These are phyloP conservation scores for Sisymbrium altissimum DNA, from an alignment of 345 rosid genomes.

Conservation along the genomic window DNA sequence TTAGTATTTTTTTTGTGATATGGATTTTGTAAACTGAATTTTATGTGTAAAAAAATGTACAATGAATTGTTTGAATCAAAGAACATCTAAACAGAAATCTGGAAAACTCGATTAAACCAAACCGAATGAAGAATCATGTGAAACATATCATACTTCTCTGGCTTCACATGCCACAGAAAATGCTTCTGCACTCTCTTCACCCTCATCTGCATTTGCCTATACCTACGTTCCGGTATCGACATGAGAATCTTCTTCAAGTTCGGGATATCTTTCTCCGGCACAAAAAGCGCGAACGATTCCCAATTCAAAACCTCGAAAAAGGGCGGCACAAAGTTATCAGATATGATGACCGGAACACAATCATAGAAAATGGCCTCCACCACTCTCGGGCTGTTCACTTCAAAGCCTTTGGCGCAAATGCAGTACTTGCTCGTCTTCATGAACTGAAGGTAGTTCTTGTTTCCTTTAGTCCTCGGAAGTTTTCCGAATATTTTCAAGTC, in stretches of 20 bases:
- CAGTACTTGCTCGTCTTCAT: constrained; percentile 96
- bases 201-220: constrained; percentile 60
- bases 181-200: constrained; percentile 83
- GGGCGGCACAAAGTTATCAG: constrained; percentile 88
- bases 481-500: constrained; percentile 76
- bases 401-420: constrained; percentile 84
- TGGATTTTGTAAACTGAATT: neutral
- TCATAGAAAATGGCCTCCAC: constrained; percentile 89
- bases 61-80: constrained; percentile 1
- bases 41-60: constrained; percentile 13
- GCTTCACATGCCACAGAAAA: constrained; percentile 83
- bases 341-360: constrained; percentile 87
- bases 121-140: constrained; percentile 93
- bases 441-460: constrained; percentile 57
- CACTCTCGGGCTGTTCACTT: constrained; percentile 91
- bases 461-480: constrained; percentile 57
- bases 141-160: constrained; percentile 80
- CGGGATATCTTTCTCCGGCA: constrained; percentile 82
- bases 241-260: constrained; percentile 75
- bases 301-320: constrained; percentile 80
- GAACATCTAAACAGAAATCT: constrained; percentile 33
- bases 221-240: constrained; percentile 57
- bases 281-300: constrained; percentile 81
- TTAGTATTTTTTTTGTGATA: neutral
- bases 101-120: constrained; percentile 83